A percentile compares a stretch with the other conserved stretches of the same genome.
phyloP scores from a whole-genome alignment of 495 filamentous ascomycete genomes.

The Emericellopsis terricola region DNA sequence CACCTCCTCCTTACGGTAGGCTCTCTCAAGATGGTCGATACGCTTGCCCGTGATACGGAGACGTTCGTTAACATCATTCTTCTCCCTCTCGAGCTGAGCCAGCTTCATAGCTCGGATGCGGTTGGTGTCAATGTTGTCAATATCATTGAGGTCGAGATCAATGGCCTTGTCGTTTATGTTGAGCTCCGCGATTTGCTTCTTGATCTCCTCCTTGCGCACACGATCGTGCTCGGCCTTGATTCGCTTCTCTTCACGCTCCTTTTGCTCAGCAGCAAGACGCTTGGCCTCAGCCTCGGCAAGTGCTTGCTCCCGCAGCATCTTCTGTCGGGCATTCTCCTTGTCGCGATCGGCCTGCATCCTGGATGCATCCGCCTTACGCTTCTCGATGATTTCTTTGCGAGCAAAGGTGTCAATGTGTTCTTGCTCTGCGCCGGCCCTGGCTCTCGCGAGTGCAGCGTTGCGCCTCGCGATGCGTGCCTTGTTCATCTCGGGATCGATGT shows the following conservation, averaged over 20 bases:
- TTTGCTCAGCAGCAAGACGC: constrained; percentile 77
- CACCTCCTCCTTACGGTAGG: constrained; percentile 82
- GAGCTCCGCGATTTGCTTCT: constrained; percentile 89
- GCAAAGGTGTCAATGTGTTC: constrained; percentile 82
- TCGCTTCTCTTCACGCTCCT: constrained; percentile 74
- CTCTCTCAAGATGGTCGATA: constrained; percentile 94
- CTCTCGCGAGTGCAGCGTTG: constrained; percentile 59
- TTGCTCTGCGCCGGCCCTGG: constrained; percentile 70
- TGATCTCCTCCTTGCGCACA: constrained; percentile 82
- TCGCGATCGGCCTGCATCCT: constrained; percentile 70
- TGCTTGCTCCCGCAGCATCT: constrained; percentile 67
- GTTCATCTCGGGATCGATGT: constrained; percentile 80
- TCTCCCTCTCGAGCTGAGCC: constrained; percentile 89
- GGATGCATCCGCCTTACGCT: constrained; percentile 87
- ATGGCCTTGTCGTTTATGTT: constrained; percentile 64
- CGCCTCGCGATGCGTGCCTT: constrained; percentile 61
- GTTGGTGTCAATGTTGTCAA: constrained; percentile 71
- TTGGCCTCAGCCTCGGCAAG: constrained; percentile 72
- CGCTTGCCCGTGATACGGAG: constrained; percentile 84
- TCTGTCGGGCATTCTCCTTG: constrained; percentile 77
- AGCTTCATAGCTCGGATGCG: constrained; percentile 87
- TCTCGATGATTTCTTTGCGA: constrained; percentile 78
- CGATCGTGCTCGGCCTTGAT: constrained; percentile 78
- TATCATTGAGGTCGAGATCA: constrained; percentile 57
- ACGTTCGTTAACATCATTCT: constrained; percentile 81